phyloP scores from a whole-genome alignment of 2,329 filamentous ascomycete genomes.

The Chalara sp. region DNA sequence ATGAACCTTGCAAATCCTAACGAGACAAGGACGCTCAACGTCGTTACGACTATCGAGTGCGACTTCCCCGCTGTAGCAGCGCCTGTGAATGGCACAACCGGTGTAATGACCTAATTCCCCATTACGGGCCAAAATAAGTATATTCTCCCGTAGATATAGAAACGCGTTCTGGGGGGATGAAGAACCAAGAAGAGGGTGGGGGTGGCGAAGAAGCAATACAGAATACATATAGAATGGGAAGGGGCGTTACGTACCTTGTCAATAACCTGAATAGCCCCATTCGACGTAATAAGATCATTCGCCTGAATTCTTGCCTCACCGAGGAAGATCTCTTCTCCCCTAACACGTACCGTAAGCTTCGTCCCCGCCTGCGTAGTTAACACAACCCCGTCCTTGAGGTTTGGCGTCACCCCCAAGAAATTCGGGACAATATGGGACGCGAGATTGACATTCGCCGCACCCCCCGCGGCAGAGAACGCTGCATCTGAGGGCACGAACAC shows the following conservation, averaged over 20 bases:
- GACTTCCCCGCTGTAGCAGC: not conserved
- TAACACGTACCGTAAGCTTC: not conserved
- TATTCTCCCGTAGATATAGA: not conserved
- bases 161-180: too few relatives aligned
- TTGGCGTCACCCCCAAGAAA: conserved; percentile 15
- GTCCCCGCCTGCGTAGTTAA: not conserved
- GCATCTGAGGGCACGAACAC: conserved; percentile 24
- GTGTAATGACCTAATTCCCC: not conserved
- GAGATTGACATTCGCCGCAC: conserved; percentile 22
- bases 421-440: conserved; percentile 27
- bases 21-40: not conserved
- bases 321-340: not conserved
- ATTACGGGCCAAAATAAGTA: not conserved
- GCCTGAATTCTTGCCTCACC: not conserved
- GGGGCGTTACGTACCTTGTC: not conserved
- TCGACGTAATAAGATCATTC: not conserved
- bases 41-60: not conserved
- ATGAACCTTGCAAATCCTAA: not conserved
- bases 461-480: conserved; percentile 24
- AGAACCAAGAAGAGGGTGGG: too few relatives aligned
- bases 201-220: not conserved
- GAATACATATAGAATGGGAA: not conserved
- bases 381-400: not conserved
- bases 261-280: not conserved
- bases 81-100: not conserved